phyloP scores from a whole-genome alignment of 176 grass and related monocot genomes.

The Cenchrus americanus region DNA sequence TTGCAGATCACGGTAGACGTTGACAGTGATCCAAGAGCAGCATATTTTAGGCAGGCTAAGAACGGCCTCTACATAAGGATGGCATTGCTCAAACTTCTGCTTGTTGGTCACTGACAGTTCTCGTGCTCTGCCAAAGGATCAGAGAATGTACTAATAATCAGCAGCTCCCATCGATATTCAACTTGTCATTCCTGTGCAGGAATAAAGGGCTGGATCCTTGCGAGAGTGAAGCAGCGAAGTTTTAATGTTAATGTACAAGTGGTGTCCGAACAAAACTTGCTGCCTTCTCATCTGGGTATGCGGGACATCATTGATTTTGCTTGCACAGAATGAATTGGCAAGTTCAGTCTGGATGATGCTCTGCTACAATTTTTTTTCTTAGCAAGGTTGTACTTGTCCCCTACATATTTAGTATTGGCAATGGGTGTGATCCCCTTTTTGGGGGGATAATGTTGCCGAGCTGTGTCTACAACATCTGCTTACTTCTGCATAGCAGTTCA shows the following conservation, averaged over 20 bases:
- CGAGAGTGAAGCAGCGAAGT: background rate
- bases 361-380: too few species aligned
- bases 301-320: background rate
- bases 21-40: constrained; percentile 78
- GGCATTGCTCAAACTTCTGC: constrained; percentile 91
- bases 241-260: background rate
- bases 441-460: too few species aligned
- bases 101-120: constrained; percentile 68
- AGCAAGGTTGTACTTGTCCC: too few species aligned
- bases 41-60: constrained; percentile 96
- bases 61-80: constrained; percentile 95
- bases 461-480: too few species aligned
- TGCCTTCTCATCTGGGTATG: background rate
- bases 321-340: background rate
- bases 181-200: background rate
- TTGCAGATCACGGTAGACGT: constrained; percentile 76
- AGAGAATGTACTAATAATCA: constrained; percentile 14
- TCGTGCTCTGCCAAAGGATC: background rate
- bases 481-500: too few species aligned
- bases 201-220: constrained; percentile 25
- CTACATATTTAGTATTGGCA: too few species aligned
- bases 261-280: background rate
- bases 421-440: too few species aligned
- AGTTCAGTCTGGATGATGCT: too few species aligned
- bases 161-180: constrained; percentile 13